Base-by-base conservation (phyloP, 2,329 filamentous ascomycete genomes). In the Fusarium longipes region DNA sequence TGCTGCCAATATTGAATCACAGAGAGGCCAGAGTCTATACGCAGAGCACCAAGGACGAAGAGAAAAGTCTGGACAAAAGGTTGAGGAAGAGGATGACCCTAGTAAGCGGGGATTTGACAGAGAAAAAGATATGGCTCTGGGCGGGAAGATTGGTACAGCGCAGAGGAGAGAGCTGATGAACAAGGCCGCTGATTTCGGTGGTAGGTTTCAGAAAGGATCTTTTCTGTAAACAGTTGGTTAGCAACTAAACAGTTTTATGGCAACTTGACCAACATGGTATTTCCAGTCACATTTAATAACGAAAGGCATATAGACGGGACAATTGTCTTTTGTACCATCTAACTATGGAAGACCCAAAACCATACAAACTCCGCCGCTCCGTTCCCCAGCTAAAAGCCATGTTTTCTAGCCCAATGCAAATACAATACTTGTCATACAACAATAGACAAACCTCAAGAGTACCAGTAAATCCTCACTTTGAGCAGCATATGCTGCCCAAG, bases 111-210 rank as follows among this genome's bases (percentile, higher is more conserved):
- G 88, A 0, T 98, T 98, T 79, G 93, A 97, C 80, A 86, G 89
- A 65, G 93, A 97, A 77, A 98, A 97, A 81, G 96, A 98, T 77
- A 97, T 98, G 88, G 91, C 88, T 36, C 81, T 92, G 4, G 90
- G 90, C 10, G 87, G 88, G 18, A 88, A 87, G 73, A 88, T 97
- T 52, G 91, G 89, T 25, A 82, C 89, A 68, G 84, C 89, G 33
- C 89, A 97, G 81, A 87, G 90, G 70, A 87, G 87, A 72, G 91
- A 97, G 70, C 82, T 98, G 82, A 77, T 97, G 61, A 91, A 87
- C 68, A 91, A 91, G 75, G 91, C 93, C 6, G 87, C 89, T 17
- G 91, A 93, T 73, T 97, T 97, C 79, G 89, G 91, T 5, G 90
- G 90, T 1, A 84, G 93, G 47, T 97, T 97, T 74, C 87, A 89